Base-by-base conservation (phyloP, 805 yeast species). In the Yamadazyma philogaea region DNA sequence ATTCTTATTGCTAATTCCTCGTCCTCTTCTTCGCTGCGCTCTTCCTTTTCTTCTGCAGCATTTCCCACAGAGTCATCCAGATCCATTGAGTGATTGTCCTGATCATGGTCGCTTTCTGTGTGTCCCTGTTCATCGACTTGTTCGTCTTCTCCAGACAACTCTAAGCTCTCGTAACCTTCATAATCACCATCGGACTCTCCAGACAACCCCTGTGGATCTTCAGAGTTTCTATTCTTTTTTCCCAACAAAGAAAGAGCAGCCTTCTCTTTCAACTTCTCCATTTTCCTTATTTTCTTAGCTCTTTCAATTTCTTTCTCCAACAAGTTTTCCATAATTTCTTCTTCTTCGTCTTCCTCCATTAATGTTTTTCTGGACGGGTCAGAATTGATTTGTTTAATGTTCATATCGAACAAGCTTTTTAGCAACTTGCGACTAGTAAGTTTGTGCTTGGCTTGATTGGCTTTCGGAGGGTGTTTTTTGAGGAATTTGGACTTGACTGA, bases 271-370 rank as follows among this genome's bases (percentile, higher is more conserved):
- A 64, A 40, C 48, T 64, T 67, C 46, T 74, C 78, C 43, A 63
- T 59, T 48, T 64, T 66, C 34, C 78, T 66, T 22, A 77, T 66
- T 15, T 66, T 65, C 39, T 68, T 57, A 12, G 65, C 75, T 49
- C 81, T 66, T 43, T 71, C 72, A 47, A 76, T 69, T 53, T 77
- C 81, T 44, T 75, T 66, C 48, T 77, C 77, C 49, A 79, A 62
- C 32, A 70, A 57, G 8, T 64, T 57, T 5, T 69, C 73, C 74
- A 70, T 68, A 19, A 62, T 61, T 36, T 68, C 74, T 33, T 70
- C 75, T 38, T 70, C 74, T 47, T 62, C 60, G 38, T 69, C 72
- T 30, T 68, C 58, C 40, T 68, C 72, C 35, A 64, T 62, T 10
- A 60, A 43, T 16, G 57, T 22, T 26, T 30, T 24, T 37, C 36